phyloP scores from a whole-genome alignment of 2,329 filamentous ascomycete genomes.

The Colletotrichum nymphaeae region DNA sequence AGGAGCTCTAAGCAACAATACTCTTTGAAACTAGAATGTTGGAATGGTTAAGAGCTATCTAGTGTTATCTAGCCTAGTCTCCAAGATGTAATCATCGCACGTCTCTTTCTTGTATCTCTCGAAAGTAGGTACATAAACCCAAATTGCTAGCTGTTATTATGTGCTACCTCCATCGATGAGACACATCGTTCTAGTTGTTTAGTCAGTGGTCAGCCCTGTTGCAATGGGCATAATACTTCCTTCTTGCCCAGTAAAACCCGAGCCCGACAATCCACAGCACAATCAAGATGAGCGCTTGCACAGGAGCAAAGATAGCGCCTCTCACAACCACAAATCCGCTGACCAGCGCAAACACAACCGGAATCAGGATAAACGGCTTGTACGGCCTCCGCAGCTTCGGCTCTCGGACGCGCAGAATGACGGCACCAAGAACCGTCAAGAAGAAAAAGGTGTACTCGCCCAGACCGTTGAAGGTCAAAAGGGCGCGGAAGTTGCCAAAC shows the following conservation, averaged over 20 bases:
- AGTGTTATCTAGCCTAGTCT: background rate
- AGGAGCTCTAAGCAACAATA: conserved; percentile 13
- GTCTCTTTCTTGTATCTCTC: too few species aligned
- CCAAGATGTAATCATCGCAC: too few species aligned
- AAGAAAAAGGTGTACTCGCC: conserved; percentile 75
- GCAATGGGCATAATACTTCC: conserved; percentile 5
- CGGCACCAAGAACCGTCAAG: conserved; percentile 68
- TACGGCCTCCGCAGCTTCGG: conserved; percentile 67
- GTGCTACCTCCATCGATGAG: too few species aligned
- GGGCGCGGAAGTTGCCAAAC: conserved; percentile 69
- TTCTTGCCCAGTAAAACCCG: conserved; percentile 49
- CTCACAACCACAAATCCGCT: conserved; percentile 70
- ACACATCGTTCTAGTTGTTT: too few species aligned
- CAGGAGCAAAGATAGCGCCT: conserved; percentile 68
- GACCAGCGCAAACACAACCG: conserved; percentile 64
- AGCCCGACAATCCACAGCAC: conserved; percentile 62
- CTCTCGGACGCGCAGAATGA: conserved; percentile 67
- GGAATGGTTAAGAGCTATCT: background rate
- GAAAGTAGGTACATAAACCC: background rate
- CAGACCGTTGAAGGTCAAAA: conserved; percentile 70
- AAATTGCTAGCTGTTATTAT: background rate
- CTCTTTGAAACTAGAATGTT: background rate
- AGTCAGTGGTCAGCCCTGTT: background rate
- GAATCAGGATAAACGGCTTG: conserved; percentile 62
- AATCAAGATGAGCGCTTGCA: conserved; percentile 63